Evolutionary conservation across 305 asterid genomes (phyloP), one percentile per base, ranked within the genome.

Genomic region (Plantago coronopus): DNA sequence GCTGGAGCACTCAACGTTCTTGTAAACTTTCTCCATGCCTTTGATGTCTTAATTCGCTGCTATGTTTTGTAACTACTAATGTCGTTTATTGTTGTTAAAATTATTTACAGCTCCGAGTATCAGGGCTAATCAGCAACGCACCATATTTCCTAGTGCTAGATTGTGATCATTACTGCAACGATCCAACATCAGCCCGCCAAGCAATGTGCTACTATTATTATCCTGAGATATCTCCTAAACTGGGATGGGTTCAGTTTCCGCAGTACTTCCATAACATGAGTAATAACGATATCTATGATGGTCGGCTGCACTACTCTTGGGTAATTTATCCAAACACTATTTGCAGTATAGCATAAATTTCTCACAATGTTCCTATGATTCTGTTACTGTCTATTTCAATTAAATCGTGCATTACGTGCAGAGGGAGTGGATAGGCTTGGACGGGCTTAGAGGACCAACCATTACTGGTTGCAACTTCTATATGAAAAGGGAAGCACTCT

Each of bases 241-340:
- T 87, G 16, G 84, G 82, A 38, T 84, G 76, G 74, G 94, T 84
- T 40, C 94, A 87, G 51, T 87, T 79, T 72, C 90, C 88, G 2
- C 95, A 84, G 73, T 74, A 64, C 31, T 84, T 87, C 61, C 87
- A 72, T 34, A 76, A 84, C 54, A 15, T 79, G 59, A 66, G 79
- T 53, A 68, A 76, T 54, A 62, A 70, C 59, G 94, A 87, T 59
- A 76, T 87, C 16, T 84, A 87, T 27, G 85, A 61, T 57, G 73
- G 82, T 49, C 67, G 67, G 60, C 61, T 82, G 61, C 55, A 70
- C 64, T 3, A 3, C 12, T 9, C 17, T 27, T 82, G 79, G 68
- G 72, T 50, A 82, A 5, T 22, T 1, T 13, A 59, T 2, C 17
- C 6, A 42, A 42, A 22, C 16, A n/a, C 47, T 14, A 40, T 37